Percentiles rank a stretch among this genome's conserved stretches.
These are phyloP conservation scores for Triticum monococcum DNA, from an alignment of 176 grass and related monocot species.

Conservation along the genomic window DNA sequence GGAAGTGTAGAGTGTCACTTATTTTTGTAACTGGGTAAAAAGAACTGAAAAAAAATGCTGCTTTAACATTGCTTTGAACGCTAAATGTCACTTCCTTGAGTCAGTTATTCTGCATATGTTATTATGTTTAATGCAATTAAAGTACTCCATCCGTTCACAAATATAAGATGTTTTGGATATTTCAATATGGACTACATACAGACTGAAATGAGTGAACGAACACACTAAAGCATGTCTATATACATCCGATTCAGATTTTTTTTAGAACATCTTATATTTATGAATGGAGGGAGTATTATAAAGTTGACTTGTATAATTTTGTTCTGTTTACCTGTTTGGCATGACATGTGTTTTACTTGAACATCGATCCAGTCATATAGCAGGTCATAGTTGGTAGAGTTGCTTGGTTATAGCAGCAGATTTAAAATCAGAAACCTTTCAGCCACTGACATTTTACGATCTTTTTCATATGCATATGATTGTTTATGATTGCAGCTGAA, in stretches of 20 bases:
- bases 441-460: constrained; percentile 12
- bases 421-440: constrained; percentile 20
- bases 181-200: no score
- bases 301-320: constrained; percentile 1
- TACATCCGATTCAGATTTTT: no score
- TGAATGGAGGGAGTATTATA: background rate
- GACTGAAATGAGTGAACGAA: no score
- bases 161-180: no score
- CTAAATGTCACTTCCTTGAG: constrained; percentile 10
- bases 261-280: no score
- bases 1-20: background rate
- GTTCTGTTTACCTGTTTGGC: constrained; percentile 1
- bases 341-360: background rate
- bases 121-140: constrained; percentile 4
- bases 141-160: no score
- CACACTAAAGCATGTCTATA: no score
- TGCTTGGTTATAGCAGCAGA: background rate
- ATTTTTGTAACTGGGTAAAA: background rate
- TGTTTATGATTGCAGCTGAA: constrained; percentile 23
- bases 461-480: constrained; percentile 12
- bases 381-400: constrained; percentile 15
- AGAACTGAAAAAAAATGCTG: constrained; percentile 15
- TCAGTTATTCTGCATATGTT: constrained; percentile 21
- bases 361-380: constrained; percentile 8
- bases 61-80: background rate